These are phyloP conservation scores for Stentor roeselii DNA, from an alignment of 73 alveolate genomes.

Conservation along the genomic window DNA sequence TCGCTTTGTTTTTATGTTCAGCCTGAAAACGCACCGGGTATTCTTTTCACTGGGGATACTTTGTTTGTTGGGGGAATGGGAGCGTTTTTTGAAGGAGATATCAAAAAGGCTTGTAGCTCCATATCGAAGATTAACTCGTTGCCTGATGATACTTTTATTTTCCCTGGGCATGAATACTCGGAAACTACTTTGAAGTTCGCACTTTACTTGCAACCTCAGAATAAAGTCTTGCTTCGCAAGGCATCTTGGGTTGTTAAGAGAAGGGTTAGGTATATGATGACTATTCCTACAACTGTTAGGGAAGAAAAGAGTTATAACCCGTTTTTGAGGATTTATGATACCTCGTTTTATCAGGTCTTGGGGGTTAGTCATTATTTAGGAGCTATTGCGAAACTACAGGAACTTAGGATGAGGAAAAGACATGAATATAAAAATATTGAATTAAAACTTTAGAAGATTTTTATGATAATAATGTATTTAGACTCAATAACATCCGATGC, in stretches of 20 bases:
- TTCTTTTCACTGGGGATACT: constrained; percentile 21
- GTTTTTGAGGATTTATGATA: constrained; percentile 20
- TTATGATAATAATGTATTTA: too few species aligned
- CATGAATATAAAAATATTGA: constrained; percentile 12
- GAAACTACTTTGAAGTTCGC: constrained; percentile 18
- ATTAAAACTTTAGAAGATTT: background rate
- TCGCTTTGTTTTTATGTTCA: constrained; percentile 2
- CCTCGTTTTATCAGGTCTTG: background rate
- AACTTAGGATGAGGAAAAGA: constrained; percentile 4
- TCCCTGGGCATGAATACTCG: constrained; percentile 25
- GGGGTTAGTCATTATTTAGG: constrained; percentile 18
- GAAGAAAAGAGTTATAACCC: constrained; percentile 26
- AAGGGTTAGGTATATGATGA: constrained; percentile 11
- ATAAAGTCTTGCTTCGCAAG: background rate
- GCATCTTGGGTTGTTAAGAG: constrained; percentile 14
- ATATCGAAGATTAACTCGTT: background rate
- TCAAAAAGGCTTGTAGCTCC: background rate
- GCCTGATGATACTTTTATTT: constrained; percentile 24
- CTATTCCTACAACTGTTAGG: constrained; percentile 4
- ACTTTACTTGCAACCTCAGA: background rate
- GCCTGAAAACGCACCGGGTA: constrained; percentile 6
- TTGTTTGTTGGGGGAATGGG: constrained; percentile 24
- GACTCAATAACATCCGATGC: too few species aligned
- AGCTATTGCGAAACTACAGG: constrained; percentile 10
- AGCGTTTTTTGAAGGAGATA: constrained; percentile 25